Conservation (phyloP, 2,329 filamentous ascomycete genomes). For the Fusarium fracticaudum region DNA sequence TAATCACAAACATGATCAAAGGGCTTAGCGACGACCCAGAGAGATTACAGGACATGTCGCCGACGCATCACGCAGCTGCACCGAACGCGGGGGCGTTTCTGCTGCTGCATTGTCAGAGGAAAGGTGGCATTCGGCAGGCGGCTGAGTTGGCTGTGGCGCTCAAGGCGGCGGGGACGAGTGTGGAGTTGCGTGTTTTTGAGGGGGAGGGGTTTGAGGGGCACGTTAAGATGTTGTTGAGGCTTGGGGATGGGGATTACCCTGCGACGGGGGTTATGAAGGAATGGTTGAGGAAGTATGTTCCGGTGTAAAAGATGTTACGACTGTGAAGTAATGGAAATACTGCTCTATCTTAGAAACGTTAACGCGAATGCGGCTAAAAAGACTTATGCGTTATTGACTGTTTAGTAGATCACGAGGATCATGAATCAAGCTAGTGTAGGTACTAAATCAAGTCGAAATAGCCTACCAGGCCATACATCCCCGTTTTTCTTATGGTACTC, state of each 20-base stretch:
- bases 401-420: fast-evolving
- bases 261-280: neutral
- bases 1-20: neutral
- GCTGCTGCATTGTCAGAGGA: neutral
- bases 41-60: neutral
- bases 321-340: neutral
- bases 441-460: neutral
- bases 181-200: neutral
- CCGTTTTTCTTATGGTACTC: neutral
- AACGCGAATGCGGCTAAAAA: fast-evolving
- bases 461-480: neutral
- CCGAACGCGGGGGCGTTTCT: neutral
- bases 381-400: fast-evolving
- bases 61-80: neutral
- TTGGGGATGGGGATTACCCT: neutral
- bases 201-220: constrained; percentile 8
- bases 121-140: neutral
- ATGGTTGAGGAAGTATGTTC: neutral
- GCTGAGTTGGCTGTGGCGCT: neutral
- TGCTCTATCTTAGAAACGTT: fast-evolving
- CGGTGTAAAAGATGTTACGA: neutral
- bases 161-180: neutral
- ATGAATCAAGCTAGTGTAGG: fast-evolving
- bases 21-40: neutral
- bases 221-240: neutral